Base-by-base conservation (phyloP, 2,329 filamentous ascomycete genomes). In the Macroventuria anomochaeta region DNA sequence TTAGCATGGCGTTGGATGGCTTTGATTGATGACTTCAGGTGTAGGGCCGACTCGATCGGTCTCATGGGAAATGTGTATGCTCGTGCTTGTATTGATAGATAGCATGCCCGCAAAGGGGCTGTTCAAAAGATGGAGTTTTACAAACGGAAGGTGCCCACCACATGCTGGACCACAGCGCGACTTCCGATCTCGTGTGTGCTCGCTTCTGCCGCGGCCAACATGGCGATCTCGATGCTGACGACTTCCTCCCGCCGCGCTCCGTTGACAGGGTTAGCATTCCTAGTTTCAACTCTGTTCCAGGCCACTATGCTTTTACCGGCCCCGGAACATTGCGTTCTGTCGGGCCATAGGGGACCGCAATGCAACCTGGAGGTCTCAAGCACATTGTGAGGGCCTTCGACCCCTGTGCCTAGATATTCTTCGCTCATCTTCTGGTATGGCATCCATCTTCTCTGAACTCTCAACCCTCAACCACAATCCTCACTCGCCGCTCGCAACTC, bases 1-100 rank as follows among this genome's bases (percentile, higher is more conserved):
- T 51, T 54, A 54, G 51, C 51, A 54, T 54, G 51, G 51, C 51
- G 51, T 54, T 54, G 51, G 51, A 46, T 49, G 51, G 51, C 21
- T 54, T 44, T 8, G 17, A 41, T 23, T 37, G 28, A 42, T 32
- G 26, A 32, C 13, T 28, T 17, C n/a, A 20, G 43, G n/a, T 33
- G n/a, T 15, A 34, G 4, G 13, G 20, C 38, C 15, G 29, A 7
- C 33, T 37, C 13, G 26, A 12, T 26, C 15, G 33, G 20, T 32
- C 26, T 34, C 44, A 41, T 23, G 21, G 31, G 49, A 46, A 33
- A 26, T 5, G 29, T 46, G 36, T 46, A 53, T 46, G 36, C 29
- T 54, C 44, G 40, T 34, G 31, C 34, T 54, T 54, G 51, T 54
- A 54, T 49, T 48, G 21, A 23, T 54, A 54, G 34, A 46, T 49